Evolutionary conservation across 1,284 basidiomycete species (phyloP).

Genomic region (Microbotryum intermedium): DNA sequence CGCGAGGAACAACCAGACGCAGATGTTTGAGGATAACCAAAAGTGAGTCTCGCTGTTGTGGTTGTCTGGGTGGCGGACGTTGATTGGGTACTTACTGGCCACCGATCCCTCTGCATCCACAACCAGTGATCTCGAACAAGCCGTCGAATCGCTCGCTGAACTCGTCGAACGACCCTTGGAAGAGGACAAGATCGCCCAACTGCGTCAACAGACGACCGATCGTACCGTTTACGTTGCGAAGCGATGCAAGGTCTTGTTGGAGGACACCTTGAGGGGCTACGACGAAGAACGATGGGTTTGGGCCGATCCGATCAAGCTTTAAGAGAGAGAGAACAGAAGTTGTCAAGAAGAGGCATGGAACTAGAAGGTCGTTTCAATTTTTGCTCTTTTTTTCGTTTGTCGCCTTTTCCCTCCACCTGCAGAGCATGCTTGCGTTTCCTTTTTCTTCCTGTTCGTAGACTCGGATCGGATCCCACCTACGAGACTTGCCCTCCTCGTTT

Average conservation of each 20-base stretch:
- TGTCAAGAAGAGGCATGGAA: no score
- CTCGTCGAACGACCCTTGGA: slow-evolving; percentile 85
- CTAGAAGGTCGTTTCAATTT: no score
- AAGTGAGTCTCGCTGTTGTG: slow-evolving; percentile 46
- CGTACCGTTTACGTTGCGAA: slow-evolving; percentile 59
- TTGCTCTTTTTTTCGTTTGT: no score
- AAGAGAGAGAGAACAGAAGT: neutral
- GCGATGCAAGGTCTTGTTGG: slow-evolving; percentile 85
- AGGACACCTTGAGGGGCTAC: slow-evolving; percentile 88
- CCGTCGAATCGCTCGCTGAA: slow-evolving; percentile 90
- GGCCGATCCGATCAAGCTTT: slow-evolving; percentile 24
- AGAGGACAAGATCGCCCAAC: slow-evolving; percentile 63
- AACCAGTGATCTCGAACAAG: slow-evolving; percentile 85
- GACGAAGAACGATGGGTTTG: slow-evolving; percentile 50
- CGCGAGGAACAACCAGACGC: slow-evolving; percentile 79
- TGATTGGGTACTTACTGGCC: neutral
- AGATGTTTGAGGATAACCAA: slow-evolving; percentile 96
- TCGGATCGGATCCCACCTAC: no score
- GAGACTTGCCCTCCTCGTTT: no score
- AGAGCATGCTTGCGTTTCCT: no score
- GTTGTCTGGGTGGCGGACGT: neutral
- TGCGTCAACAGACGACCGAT: slow-evolving; percentile 89
- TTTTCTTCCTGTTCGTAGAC: no score
- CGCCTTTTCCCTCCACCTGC: no score
- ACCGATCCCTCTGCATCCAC: neutral